Conservation (phyloP, 768 basidiomycete genomes). For the Tylopilus subfusipes region DNA sequence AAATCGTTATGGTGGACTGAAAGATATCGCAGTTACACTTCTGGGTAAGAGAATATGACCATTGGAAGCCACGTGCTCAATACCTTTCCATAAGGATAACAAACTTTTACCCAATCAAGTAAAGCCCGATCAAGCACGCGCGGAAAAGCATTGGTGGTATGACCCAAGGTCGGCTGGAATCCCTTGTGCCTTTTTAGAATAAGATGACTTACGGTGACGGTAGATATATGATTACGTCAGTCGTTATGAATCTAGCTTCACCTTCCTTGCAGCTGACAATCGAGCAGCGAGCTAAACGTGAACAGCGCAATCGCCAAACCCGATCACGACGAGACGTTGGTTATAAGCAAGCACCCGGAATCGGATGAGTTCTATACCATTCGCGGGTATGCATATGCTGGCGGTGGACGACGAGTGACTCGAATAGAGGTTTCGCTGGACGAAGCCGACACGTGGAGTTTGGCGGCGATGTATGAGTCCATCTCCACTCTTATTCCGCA, state of each 20-base stretch:
- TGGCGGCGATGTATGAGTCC: slow-evolving; percentile 37
- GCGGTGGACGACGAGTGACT: slow-evolving; percentile 55
- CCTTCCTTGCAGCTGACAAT: slow-evolving; percentile 17
- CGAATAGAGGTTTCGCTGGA: slow-evolving; percentile 58
- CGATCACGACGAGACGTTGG: slow-evolving; percentile 48
- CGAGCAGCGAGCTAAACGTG: slow-evolving; percentile 52
- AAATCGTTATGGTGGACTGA: background rate
- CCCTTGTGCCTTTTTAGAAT: background rate
- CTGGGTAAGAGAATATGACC: slow-evolving; percentile 22
- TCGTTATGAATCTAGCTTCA: background rate
- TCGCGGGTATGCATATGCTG: slow-evolving; percentile 59
- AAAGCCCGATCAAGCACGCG: slow-evolving; percentile 48
- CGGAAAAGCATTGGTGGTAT: slow-evolving; percentile 54
- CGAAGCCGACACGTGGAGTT: slow-evolving; percentile 47
- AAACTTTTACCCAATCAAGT: slow-evolving; percentile 56
- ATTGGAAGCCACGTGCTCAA: background rate
- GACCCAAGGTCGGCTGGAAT: slow-evolving; percentile 38
- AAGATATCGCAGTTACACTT: slow-evolving; percentile 31
- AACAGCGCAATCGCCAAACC: slow-evolving; percentile 57
- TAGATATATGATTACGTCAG: slow-evolving; percentile 35
- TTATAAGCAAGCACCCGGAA: slow-evolving; percentile 5
- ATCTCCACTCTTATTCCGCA: background rate
- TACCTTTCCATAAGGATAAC: slow-evolving; percentile 40
- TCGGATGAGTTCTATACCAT: slow-evolving; percentile 35
- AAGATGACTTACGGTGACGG: background rate